phyloP scores from a whole-genome alignment of 306 rosid genomes.

The Gynostemma pentaphyllum region DNA sequence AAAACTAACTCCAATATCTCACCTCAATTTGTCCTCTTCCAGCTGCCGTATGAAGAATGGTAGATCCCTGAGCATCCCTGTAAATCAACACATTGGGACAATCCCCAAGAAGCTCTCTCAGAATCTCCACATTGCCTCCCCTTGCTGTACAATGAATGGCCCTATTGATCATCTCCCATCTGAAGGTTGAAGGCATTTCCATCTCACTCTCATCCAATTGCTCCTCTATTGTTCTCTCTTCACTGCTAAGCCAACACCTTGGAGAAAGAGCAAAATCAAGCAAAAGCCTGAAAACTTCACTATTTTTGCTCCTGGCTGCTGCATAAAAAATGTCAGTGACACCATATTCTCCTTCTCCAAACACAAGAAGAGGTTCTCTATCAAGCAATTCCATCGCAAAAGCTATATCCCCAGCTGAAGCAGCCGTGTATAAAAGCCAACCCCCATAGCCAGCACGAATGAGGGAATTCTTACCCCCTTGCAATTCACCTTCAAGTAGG shows the following conservation, averaged over 20 bases:
- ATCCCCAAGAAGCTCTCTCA: conserved; percentile 36
- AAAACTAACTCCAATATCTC: conserved; percentile 13
- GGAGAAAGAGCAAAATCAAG: conserved; percentile 40
- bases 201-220: conserved; percentile 24
- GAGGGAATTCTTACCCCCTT: conserved; percentile 43
- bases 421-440: conserved; percentile 93
- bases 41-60: conserved; percentile 61
- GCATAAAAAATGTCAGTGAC: conserved; percentile 73
- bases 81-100: conserved; percentile 30
- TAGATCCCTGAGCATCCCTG: conserved; percentile 59
- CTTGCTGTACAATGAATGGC: conserved; percentile 78
- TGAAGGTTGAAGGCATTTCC: conserved; percentile 22
- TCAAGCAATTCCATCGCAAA: conserved; percentile 47
- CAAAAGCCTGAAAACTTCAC: conserved; percentile 47
- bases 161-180: conserved; percentile 64
- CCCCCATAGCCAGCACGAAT: conserved; percentile 90
- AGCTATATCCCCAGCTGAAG: conserved; percentile 68
- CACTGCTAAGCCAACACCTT: conserved; percentile 22
- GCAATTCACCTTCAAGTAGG: conserved; percentile 39
- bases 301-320: conserved; percentile 64
- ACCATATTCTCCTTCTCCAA: conserved; percentile 89
- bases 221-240: conserved; percentile 8
- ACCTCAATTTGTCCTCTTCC: conserved; percentile 86
- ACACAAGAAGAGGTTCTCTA: conserved; percentile 52
- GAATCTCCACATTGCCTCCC: conserved; percentile 76